These are phyloP conservation scores for Rhizopogon hawkerae DNA, from an alignment of 1,284 basidiomycete genomes.

Conservation along the genomic window DNA sequence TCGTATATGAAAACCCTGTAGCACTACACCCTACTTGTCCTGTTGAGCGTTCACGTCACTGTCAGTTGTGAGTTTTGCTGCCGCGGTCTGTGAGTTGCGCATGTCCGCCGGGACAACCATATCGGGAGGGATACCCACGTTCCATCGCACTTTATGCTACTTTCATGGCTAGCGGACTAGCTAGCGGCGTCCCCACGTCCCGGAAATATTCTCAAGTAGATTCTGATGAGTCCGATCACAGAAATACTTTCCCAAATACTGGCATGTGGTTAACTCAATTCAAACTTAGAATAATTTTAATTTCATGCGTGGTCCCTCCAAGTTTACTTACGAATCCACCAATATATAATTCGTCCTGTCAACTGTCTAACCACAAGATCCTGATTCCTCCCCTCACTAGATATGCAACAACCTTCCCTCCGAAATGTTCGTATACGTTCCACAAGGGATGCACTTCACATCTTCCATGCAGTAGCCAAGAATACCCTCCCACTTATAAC, in stretches of 20 bases:
- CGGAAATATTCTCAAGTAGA: conserved; percentile 14
- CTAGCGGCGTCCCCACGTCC: conserved; percentile 12
- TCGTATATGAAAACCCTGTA: background rate
- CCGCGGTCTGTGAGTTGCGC: no score
- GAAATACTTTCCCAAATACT: conserved; percentile 12
- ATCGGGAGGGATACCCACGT: conserved; percentile 1
- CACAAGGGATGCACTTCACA: conserved; percentile 66
- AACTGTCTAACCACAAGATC: background rate
- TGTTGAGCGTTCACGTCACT: background rate
- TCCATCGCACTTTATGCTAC: conserved; percentile 1
- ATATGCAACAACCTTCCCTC: conserved; percentile 65
- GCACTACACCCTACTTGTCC: background rate
- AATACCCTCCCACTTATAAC: conserved; percentile 64
- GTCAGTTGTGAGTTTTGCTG: no score
- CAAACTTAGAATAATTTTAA: conserved; percentile 29
- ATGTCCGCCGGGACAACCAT: background rate
- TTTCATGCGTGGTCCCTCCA: conserved; percentile 14
- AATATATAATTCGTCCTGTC: conserved; percentile 22
- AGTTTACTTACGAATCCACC: conserved; percentile 11
- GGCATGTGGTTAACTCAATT: conserved; percentile 30
- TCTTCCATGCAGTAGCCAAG: conserved; percentile 67
- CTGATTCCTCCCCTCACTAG: conserved; percentile 8
- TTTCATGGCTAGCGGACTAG: background rate
- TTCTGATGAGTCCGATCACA: conserved; percentile 18
- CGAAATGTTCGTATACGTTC: conserved; percentile 67